phyloP scores from a whole-genome alignment of 306 rosid species.

The Trichosanthes truncata region DNA sequence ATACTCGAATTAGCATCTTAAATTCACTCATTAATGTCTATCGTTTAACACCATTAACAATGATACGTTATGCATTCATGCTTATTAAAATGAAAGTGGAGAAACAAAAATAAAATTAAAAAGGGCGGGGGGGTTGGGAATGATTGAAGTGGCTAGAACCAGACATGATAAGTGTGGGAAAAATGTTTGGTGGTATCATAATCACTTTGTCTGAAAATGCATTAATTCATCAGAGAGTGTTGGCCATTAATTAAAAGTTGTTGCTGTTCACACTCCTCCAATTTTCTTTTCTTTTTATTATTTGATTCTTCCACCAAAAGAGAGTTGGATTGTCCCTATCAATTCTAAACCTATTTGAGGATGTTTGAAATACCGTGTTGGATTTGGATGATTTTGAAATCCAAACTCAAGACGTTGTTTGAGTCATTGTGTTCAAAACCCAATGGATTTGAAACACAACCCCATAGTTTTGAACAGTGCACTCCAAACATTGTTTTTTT shows the following conservation, averaged over 20 bases:
- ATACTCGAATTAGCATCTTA: no score
- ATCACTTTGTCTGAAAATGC: slow-evolving; percentile 4
- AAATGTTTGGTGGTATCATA: slow-evolving; percentile 4
- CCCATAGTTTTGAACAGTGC: no score
- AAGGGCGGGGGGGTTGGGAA: background rate
- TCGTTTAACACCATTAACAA: no score
- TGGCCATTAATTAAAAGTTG: background rate
- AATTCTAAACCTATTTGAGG: background rate
- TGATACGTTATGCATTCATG: no score
- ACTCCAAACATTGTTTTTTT: no score
- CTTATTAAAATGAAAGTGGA: background rate
- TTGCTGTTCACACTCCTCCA: no score
- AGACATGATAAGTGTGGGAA: slow-evolving; percentile 3
- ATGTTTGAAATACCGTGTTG: no score
- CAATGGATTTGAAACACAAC: no score
- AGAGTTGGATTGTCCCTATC: slow-evolving; percentile 1
- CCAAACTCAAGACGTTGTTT: no score
- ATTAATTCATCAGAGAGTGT: background rate
- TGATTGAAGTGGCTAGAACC: background rate
- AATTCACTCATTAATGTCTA: no score
- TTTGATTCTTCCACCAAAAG: background rate
- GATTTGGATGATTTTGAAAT: no score
- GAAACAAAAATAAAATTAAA: background rate
- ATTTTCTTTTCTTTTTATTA: background rate
- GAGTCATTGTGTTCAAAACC: no score